Evolutionary conservation across 768 basidiomycete genomes (phyloP), one percentile per base, ranked within the genome.

Genomic region (Trametes sanguinea): DNA sequence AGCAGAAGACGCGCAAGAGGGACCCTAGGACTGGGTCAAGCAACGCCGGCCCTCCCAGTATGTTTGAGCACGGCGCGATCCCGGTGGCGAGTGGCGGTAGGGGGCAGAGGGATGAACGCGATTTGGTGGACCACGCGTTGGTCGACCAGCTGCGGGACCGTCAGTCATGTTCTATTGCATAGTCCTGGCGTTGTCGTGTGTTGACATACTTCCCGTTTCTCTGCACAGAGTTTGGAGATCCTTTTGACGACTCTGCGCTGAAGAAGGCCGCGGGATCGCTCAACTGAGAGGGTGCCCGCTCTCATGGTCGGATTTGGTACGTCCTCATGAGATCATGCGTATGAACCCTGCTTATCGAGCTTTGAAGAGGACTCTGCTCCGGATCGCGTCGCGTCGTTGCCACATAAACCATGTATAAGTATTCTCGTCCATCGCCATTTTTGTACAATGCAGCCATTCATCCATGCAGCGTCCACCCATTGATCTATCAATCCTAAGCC

Each of bases 181-280:
- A 22, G 22, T 22, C 22, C 22, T 22, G 22, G 22, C 11, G 43
- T 16, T 30, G 29, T 53, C 10, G 16, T 33, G 13, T 39, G 33
- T 17, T 7, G 13, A n/a, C 11, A 8, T 32, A 7, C 35, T 22
- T 16, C 5, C 22, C 22, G 1, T 22, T 22, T 22, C 22, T 22
- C 22, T 22, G 22, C 22, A 33, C 55, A 74, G 73, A 66, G 29
- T 68, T 73, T 30, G 73, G 73, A n/a, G 73, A 74, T 51, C 73
- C 73, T 10, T 69, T 74, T 50, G 69, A 73, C 35, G 69, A 73
- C 33, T 59, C 66, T 13, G 22, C 60, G 30, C 43, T 73, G 51
- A 71, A 72, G 68, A 65, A 54, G 53, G 42, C 58, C 10, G 67
- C 62, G 48, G 55, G 59, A 14, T 35, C 32, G 46, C n/a, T 17